phyloP scores from a whole-genome alignment of 208 protist species.

The Trypanosoma avium region DNA sequence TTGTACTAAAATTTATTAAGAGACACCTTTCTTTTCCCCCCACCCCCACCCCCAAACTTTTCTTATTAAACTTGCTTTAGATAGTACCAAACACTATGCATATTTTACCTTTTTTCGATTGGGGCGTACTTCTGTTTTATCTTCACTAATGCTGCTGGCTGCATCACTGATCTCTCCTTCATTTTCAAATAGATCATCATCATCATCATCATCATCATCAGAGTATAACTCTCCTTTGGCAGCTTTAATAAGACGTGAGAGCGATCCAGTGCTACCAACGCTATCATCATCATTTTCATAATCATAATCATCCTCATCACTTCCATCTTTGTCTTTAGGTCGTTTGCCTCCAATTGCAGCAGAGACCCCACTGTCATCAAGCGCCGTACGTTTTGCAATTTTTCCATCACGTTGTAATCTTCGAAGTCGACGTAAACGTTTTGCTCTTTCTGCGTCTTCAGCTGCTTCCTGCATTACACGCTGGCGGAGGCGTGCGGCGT shows the following conservation, averaged over 20 bases:
- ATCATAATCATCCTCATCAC: conserved; percentile 31
- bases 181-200: conserved; percentile 19
- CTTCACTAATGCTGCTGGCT: conserved; percentile 30
- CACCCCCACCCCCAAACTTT: no score
- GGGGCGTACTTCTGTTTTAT: neutral
- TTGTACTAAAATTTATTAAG: no score
- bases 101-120: no score
- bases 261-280: conserved; percentile 26
- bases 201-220: conserved; percentile 39
- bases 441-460: conserved; percentile 64
- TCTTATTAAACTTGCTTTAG: no score
- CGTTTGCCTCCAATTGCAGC: conserved; percentile 27
- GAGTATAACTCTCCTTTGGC: conserved; percentile 34
- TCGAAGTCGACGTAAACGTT: conserved; percentile 78
- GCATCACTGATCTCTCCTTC: conserved; percentile 8
- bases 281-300: conserved; percentile 26
- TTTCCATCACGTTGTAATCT: conserved; percentile 63
- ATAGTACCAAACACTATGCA: no score
- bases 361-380: conserved; percentile 51
- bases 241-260: conserved; percentile 30
- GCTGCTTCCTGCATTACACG: conserved; percentile 46
- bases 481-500: conserved; percentile 47
- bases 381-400: conserved; percentile 57
- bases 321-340: conserved; percentile 11
- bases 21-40: no score